phyloP scores from a whole-genome alignment of 371 early-diverging fungal genomes.

The Rhizopus stolonifer region DNA sequence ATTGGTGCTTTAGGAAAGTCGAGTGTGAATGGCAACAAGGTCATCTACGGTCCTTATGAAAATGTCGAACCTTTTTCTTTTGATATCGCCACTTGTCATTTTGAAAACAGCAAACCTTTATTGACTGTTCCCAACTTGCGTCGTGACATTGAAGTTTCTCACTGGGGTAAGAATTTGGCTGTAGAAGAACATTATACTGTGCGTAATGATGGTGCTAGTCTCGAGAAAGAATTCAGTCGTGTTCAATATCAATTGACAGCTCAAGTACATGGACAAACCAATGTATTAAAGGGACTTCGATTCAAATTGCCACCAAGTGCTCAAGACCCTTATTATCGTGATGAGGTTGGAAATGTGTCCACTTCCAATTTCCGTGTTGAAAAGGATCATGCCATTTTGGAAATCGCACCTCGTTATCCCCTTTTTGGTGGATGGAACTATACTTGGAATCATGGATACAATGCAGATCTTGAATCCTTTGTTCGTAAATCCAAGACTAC shows the following conservation, averaged over 20 bases:
- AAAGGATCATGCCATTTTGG: conserved; percentile 52
- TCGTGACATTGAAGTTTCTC: conserved; percentile 83
- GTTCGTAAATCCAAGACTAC: conserved; percentile 51
- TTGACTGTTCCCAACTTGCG: conserved; percentile 63
- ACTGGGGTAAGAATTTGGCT: conserved; percentile 81
- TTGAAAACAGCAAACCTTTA: conserved; percentile 62
- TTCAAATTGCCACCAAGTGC: conserved; percentile 70
- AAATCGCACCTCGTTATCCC: conserved; percentile 87
- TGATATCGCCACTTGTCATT: conserved; percentile 58
- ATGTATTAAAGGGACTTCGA: conserved; percentile 54
- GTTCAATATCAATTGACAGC: conserved; percentile 59
- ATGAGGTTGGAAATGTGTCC: conserved; percentile 96
- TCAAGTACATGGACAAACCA: conserved; percentile 55
- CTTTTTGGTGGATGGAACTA: conserved; percentile 96
- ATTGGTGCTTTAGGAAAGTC: conserved; percentile 33
- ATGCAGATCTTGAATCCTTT: conserved; percentile 61
- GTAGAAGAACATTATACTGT: conserved; percentile 86
- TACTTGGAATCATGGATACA: conserved; percentile 92
- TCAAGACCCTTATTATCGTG: conserved; percentile 81
- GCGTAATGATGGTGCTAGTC: conserved; percentile 75
- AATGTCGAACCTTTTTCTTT: conserved; percentile 46
- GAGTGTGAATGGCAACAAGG: conserved; percentile 47
- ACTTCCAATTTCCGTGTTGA: conserved; percentile 76
- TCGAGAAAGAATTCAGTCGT: conserved; percentile 76
- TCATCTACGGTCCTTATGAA: conserved; percentile 79